Evolutionary conservation across 2,329 filamentous ascomycete genomes (phyloP), one percentile per base, ranked within the genome.

Genomic region (Phyllachora maydis): DNA sequence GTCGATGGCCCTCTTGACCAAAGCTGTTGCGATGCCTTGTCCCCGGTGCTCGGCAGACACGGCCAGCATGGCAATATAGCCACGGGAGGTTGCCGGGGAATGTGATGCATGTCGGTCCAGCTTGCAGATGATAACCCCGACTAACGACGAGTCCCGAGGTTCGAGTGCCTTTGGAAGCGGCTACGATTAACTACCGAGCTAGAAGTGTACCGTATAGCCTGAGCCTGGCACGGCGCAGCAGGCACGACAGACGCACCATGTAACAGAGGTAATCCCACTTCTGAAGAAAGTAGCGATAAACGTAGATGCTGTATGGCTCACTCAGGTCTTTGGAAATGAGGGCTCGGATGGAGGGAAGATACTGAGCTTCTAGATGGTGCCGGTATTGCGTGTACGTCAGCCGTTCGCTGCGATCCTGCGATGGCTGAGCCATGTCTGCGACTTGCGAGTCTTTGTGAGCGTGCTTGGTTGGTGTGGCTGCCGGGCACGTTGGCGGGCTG

Each of bases 11-110:
- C 69, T 71, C 32, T 73, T 67, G n/a, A 98, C 88, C 7, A 98
- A 59, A 19, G 71, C 70, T 0, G 82, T 92, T 2, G 77, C 88
- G 28, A 98, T 82, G 2, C 88, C 85, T 32, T 71, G 66, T 5
- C 83, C 82, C 12, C 88, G 71, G 39, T 79, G 74, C 14, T 69
- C 55, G 18, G 79, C 68, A 20, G 72, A 67, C 4, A 92, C 83
- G n/a, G 88, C 88, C 19, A 98, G 62, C 88, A 98, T 98, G 40
- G 88, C 88, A 36, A 98, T 95, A 50, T 98, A 98, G 27, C 88
- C 88, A 31, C 88, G 68, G 32, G 82, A 59, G 0, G 68, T 72
- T 2, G 65, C 52, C 1, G 64, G 54, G 2, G 82, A 83, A 32
- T 85, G 82, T 5, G 75, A 77, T 12, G 78, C 66, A 50, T 98